A percentile compares a stretch with the other conserved stretches of the same genome.
phyloP scores from a whole-genome alignment of 768 basidiomycete genomes.

The Calocybe indica region DNA sequence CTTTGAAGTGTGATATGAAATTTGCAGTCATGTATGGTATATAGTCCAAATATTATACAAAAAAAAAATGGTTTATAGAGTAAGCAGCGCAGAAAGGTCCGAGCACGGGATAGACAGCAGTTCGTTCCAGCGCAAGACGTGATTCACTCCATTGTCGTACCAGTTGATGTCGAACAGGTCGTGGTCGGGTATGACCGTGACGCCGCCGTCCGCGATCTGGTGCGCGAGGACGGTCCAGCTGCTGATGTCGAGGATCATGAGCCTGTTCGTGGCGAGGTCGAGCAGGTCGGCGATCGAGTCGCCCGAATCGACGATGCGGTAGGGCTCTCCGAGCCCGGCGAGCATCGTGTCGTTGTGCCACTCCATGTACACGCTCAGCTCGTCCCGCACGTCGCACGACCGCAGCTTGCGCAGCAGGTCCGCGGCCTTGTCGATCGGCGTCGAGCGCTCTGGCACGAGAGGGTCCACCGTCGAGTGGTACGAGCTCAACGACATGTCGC shows the following conservation, averaged over 20 bases:
- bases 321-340: slow-evolving; percentile 1
- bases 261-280: slow-evolving; percentile 1
- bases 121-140: slow-evolving; percentile 3
- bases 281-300: slow-evolving; percentile 2
- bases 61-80: no score
- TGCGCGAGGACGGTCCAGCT: slow-evolving; percentile 3
- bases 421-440: background rate
- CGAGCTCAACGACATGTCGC: background rate
- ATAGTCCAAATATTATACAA: no score
- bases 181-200: slow-evolving; percentile 1
- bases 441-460: background rate
- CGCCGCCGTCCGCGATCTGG: slow-evolving; percentile 1
- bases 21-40: no score
- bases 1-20: no score
- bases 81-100: background rate
- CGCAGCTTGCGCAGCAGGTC: slow-evolving; percentile 2
- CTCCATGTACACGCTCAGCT: slow-evolving; percentile 4
- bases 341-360: slow-evolving; percentile 2
- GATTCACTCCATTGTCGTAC: slow-evolving; percentile 3
- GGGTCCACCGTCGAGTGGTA: background rate
- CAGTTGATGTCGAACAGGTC: slow-evolving; percentile 1
- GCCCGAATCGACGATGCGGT: background rate
- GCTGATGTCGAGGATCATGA: slow-evolving; percentile 2
- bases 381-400: background rate
- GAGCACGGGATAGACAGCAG: background rate